Conservation (phyloP, 2,329 filamentous ascomycete species). For the Tolypocladium tropicale region DNA sequence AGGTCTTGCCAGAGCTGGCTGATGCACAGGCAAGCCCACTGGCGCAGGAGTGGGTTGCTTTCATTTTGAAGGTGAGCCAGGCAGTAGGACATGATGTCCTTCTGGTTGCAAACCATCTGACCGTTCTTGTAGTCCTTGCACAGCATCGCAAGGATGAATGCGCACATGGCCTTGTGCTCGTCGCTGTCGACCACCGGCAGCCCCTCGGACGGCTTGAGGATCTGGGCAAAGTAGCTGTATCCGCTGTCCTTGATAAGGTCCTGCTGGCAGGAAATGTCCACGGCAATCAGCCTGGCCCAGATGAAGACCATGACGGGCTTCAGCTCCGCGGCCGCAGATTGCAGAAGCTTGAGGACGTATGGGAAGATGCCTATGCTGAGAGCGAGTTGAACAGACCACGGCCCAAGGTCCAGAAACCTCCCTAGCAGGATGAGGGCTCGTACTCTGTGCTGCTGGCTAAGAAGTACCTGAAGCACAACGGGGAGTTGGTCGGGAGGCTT, state of each 20-base stretch:
- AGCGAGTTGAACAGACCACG: slow-evolving; percentile 97
- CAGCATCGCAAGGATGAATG: slow-evolving; percentile 93
- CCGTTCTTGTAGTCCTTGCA: slow-evolving; percentile 92
- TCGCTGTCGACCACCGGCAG: slow-evolving; percentile 81
- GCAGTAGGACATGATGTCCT: slow-evolving; percentile 83
- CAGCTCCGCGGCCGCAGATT: slow-evolving; percentile 87
- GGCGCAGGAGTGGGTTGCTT: slow-evolving; percentile 78
- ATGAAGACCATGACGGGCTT: slow-evolving; percentile 99
- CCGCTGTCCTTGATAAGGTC: slow-evolving; percentile 95
- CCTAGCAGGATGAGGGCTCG: slow-evolving; percentile 84
- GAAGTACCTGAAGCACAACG: slow-evolving; percentile 87
- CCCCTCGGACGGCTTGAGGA: slow-evolving; percentile 73
- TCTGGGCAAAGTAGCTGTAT: slow-evolving; percentile 92
- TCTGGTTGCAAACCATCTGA: slow-evolving; percentile 82
- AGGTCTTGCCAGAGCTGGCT: slow-evolving; percentile 91
- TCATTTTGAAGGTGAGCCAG: slow-evolving; percentile 73
- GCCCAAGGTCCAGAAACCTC: slow-evolving; percentile 87
- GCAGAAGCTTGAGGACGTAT: slow-evolving; percentile 92
- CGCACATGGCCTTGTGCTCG: slow-evolving; percentile 97
- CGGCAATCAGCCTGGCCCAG: slow-evolving; percentile 90
- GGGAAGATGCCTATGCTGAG: slow-evolving; percentile 98
- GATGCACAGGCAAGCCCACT: slow-evolving; percentile 93
- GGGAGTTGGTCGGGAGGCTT: slow-evolving; percentile 90
- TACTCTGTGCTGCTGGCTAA: slow-evolving; percentile 90
- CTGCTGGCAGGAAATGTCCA: slow-evolving; percentile 86